Evolutionary conservation across 73 alveolate species (phyloP).

Genomic region (Urostyla sp.): DNA sequence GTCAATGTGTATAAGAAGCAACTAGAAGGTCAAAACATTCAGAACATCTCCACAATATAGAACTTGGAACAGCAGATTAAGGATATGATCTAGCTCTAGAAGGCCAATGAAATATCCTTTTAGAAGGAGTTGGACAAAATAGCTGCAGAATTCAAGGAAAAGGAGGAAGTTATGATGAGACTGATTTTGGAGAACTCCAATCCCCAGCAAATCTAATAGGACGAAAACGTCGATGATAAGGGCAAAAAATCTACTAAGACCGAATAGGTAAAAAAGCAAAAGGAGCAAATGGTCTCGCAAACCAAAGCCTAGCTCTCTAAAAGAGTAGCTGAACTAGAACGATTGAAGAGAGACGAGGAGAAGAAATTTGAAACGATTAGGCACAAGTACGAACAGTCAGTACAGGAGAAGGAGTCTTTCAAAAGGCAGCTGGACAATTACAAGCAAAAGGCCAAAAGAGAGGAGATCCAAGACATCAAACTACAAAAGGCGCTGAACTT

Average conservation of each 20-base stretch:
- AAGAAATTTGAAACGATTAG: constrained; percentile 45
- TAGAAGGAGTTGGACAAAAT: constrained; percentile 30
- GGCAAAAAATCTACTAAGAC: constrained; percentile 1
- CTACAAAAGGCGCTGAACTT: constrained; percentile 3
- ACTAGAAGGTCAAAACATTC: constrained; percentile 29
- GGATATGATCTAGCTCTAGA: constrained; percentile 16
- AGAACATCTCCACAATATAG: constrained; percentile 39
- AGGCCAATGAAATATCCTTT: constrained; percentile 44
- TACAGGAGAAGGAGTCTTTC: constrained; percentile 62
- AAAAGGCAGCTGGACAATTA: constrained; percentile 46
- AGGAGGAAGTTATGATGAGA: constrained; percentile 35
- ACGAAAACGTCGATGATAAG: background rate
- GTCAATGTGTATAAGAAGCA: constrained; percentile 57
- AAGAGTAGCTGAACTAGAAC: constrained; percentile 67
- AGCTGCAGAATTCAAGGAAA: constrained; percentile 24
- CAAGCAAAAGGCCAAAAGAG: constrained; percentile 44
- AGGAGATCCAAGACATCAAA: constrained; percentile 54
- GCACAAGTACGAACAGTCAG: constrained; percentile 44
- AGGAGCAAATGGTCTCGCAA: background rate
- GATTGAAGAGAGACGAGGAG: constrained; percentile 57
- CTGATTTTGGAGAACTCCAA: constrained; percentile 47
- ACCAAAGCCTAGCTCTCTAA: constrained; percentile 52
- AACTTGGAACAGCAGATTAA: constrained; percentile 8
- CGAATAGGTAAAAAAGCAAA: constrained; percentile 8
- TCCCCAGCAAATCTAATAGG: background rate